phyloP scores from a whole-genome alignment of 2,329 filamentous ascomycete species.

The Scytalidium sp. region DNA sequence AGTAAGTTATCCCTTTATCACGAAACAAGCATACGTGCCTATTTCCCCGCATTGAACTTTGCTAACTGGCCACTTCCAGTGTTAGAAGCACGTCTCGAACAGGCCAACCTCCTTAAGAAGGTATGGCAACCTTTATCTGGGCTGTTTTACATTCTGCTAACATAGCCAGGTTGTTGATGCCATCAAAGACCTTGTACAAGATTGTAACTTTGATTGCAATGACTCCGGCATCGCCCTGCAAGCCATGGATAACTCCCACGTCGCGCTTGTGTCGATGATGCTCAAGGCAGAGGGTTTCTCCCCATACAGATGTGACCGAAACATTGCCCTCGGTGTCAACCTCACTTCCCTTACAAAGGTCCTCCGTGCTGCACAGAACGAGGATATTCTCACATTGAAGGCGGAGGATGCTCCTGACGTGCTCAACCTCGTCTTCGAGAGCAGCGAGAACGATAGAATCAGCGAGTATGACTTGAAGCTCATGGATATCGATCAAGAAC shows the following conservation, averaged over 20 bases:
- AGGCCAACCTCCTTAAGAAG: constrained; percentile 94
- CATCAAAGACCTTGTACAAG: constrained; percentile 98
- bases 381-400: constrained; percentile 94
- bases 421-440: constrained; percentile 95
- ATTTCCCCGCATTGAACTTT: background rate
- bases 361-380: constrained; percentile 87
- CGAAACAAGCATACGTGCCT: background rate
- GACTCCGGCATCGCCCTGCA: constrained; percentile 97
- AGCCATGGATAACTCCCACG: constrained; percentile 99
- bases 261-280: constrained; percentile 98
- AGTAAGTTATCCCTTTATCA: background rate
- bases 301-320: constrained; percentile 97
- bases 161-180: constrained; percentile 81
- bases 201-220: constrained; percentile 99
- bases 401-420: constrained; percentile 95
- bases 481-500: constrained; percentile 99
- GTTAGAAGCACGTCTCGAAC: constrained; percentile 97
- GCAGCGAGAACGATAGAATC: constrained; percentile 78
- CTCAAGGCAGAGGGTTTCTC: constrained; percentile 93
- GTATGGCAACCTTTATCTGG: constrained; percentile 39
- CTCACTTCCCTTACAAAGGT: constrained; percentile 96
- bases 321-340: constrained; percentile 97
- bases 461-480: constrained; percentile 99
- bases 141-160: constrained; percentile 16
- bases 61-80: constrained; percentile 36